Evolutionary conservation across 1,139 yeast species (phyloP).

Genomic region (Kurtzmaniella quercitrusa): DNA sequence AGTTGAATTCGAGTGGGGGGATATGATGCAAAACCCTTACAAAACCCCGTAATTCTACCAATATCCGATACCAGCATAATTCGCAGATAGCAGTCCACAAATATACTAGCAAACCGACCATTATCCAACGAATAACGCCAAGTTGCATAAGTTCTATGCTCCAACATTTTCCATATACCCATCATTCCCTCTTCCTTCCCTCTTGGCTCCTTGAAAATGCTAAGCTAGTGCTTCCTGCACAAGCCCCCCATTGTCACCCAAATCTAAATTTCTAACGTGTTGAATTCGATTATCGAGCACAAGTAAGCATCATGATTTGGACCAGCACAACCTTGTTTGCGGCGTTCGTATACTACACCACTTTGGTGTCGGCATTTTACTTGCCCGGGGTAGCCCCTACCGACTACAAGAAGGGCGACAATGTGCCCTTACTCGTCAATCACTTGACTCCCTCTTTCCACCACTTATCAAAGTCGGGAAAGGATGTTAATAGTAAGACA

Average conservation of each 20-base stretch:
- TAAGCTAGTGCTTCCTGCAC: neutral
- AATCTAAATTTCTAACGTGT: neutral
- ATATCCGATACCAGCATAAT: too few species aligned
- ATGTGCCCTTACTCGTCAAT: constrained; percentile 76
- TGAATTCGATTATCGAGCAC: neutral
- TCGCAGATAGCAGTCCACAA: too few species aligned
- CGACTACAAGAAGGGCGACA: constrained; percentile 68
- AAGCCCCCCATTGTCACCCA: neutral
- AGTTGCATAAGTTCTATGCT: too few species aligned
- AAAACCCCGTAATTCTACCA: too few species aligned
- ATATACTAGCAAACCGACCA: too few species aligned
- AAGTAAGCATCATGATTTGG: constrained; percentile 7
- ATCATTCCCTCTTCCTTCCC: too few species aligned
- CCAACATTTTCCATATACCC: too few species aligned
- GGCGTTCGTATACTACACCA: constrained; percentile 16
- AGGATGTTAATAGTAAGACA: constrained; percentile 34
- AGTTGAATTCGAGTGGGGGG: too few species aligned
- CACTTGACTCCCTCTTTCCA: constrained; percentile 80
- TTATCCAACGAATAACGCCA: too few species aligned
- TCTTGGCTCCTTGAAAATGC: too few species aligned
- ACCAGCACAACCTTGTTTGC: constrained; percentile 10
- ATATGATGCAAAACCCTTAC: too few species aligned
- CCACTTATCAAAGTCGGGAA: constrained; percentile 30
- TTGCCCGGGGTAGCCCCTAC: constrained; percentile 96
- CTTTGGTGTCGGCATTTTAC: constrained; percentile 57